Evolutionary conservation across 2,329 filamentous ascomycete genomes (phyloP), one percentile per base, ranked within the genome.

Genomic region (Aphanocladium album): DNA sequence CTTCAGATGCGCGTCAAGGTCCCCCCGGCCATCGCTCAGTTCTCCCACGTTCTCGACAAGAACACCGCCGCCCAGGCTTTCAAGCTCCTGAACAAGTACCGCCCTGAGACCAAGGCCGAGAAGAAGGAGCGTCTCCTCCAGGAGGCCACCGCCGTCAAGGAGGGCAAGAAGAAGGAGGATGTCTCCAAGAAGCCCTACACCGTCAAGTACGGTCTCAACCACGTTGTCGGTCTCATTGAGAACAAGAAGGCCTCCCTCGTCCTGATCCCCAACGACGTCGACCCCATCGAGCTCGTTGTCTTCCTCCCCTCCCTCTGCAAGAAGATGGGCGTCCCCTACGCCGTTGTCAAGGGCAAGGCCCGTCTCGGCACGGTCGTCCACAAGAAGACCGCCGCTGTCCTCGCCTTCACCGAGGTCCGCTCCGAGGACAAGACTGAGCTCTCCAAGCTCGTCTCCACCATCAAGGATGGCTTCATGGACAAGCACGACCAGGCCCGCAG

Each of bases 131-230:
- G 95, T 82, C 86, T 99, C 68, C 87, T 90, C 79, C 92, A 96
- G 87, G 95, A 99, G 87, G 95, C 96, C 68, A 96, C 93, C 72
- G 96, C 95, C 74, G 87, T 99, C 78, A 88, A 92, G 78, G 93
- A 98, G 81, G 95, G 96, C 80, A 97, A 98, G 90, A 99, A 98
- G 90, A 98, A 98, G 90, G 96, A 99, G 87, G 93, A 96, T 74
- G 93, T 96, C 77, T 91, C 87, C 89, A 98, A 98, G 91, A 99
- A 99, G 90, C 95, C 95, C 74, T 99, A 97, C 83, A 83, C 89
- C 69, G 93, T 95, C 86, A 99, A 99, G 89, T 99, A 97, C 82
- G 95, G 95, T 84, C 89, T 99, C 74, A 99, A 99, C 89, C 95
- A 99, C 86, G 95, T 99, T 68, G 92, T 96, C 69, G 92, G 91